Percentiles rank a stretch among this genome's conserved stretches.
phyloP scores from a whole-genome alignment of 257 asterid genomes.

The Solanum sejunctum region DNA sequence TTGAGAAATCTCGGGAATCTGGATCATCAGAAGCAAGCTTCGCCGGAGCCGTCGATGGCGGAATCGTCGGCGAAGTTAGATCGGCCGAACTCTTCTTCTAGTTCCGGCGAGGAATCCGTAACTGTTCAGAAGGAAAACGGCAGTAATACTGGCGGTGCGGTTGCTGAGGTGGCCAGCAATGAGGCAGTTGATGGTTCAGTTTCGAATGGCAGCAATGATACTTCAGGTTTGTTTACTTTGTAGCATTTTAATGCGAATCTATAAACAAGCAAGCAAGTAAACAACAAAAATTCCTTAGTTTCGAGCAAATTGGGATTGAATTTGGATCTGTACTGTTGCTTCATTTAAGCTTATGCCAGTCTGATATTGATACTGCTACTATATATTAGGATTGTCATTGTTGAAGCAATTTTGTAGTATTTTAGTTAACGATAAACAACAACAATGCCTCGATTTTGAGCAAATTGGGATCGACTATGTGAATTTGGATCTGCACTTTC shows the following conservation, averaged over 20 bases:
- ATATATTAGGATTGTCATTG: not conserved
- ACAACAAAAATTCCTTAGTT: not conserved
- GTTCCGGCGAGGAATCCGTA: constrained; percentile 40
- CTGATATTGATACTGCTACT: too few species aligned
- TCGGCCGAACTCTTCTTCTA: constrained; percentile 22
- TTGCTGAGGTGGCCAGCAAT: not conserved
- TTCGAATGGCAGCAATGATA: not conserved
- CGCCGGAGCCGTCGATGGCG: constrained; percentile 15
- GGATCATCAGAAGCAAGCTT: not conserved
- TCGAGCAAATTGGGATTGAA: not conserved
- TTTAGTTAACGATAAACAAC: not conserved
- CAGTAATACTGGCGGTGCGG: not conserved
- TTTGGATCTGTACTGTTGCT: not conserved
- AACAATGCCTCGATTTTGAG: not conserved
- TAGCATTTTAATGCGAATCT: not conserved
- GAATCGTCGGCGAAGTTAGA: constrained; percentile 16
- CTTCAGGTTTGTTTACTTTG: constrained; percentile 40
- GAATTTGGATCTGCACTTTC: not conserved
- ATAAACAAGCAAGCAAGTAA: not conserved
- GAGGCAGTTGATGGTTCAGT: not conserved
- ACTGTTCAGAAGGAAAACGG: constrained; percentile 21
- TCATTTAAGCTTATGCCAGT: not conserved
- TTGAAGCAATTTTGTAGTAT: not conserved
- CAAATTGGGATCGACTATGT: not conserved
- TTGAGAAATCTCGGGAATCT: not conserved